phyloP scores from a whole-genome alignment of 441 rosid genomes.

The Gossypium davidsonii region DNA sequence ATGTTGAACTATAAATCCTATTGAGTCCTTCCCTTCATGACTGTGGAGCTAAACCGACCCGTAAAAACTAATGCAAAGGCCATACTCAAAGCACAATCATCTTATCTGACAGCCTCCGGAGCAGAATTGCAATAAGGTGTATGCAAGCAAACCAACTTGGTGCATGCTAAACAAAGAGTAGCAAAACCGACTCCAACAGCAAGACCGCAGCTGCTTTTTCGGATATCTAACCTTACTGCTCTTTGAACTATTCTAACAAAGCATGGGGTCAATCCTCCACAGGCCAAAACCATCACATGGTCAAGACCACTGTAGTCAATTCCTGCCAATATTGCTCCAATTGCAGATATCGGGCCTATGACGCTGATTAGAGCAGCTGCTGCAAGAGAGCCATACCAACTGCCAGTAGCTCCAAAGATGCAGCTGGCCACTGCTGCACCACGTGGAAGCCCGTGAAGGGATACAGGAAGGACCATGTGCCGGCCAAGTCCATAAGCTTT shows the following conservation, averaged over 20 bases:
- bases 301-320: constrained; percentile 92
- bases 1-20: neutral
- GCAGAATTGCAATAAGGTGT: constrained; percentile 96
- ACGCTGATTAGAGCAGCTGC: constrained; percentile 84
- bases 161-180: constrained; percentile 63
- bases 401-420: constrained; percentile 78
- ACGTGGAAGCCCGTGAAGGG: constrained; percentile 87
- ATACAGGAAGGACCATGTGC: constrained; percentile 94
- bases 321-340: constrained; percentile 82
- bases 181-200: constrained; percentile 66
- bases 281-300: constrained; percentile 80
- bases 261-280: constrained; percentile 77
- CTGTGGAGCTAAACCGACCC: neutral
- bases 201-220: constrained; percentile 57
- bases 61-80: neutral
- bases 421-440: constrained; percentile 90
- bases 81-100: neutral
- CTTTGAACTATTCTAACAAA: constrained; percentile 54
- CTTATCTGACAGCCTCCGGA: constrained; percentile 86
- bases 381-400: constrained; percentile 85
- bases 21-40: neutral
- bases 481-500: constrained; percentile 89
- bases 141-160: constrained; percentile 86
- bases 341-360: constrained; percentile 81
- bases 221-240: constrained; percentile 53